Evolutionary conservation across 495 filamentous ascomycete species (phyloP).

Genomic region (Penicillium taxi): DNA sequence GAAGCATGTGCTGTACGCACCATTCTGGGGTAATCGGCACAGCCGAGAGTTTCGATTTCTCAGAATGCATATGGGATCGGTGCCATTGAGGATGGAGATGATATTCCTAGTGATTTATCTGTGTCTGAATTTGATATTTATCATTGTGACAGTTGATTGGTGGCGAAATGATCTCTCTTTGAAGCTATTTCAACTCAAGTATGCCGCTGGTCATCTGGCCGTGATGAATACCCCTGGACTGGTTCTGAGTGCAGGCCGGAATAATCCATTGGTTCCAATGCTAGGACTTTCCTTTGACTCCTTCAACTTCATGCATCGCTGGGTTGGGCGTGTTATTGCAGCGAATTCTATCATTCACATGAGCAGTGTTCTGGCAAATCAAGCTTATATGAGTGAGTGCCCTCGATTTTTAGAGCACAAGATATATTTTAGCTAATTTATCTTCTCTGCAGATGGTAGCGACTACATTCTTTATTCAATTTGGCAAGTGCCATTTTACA

Average conservation of each 20-base stretch:
- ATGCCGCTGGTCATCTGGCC: constrained; percentile 33
- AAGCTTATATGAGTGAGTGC: constrained; percentile 22
- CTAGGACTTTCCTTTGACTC: constrained; percentile 35
- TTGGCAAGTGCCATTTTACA: constrained; percentile 28
- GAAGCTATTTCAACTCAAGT: constrained; percentile 34
- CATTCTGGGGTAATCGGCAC: constrained; percentile 30
- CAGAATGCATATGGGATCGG: constrained; percentile 33
- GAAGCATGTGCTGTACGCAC: constrained; percentile 38
- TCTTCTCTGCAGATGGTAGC: constrained; percentile 14
- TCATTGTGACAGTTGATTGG: constrained; percentile 35
- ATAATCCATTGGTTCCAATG: constrained; percentile 33
- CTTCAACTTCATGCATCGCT: constrained; percentile 42
- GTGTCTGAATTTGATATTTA: constrained; percentile 29
- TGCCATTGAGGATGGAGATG: constrained; percentile 32
- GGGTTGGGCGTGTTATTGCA: constrained; percentile 34
- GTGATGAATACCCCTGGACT: constrained; percentile 37
- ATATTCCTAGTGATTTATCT: constrained; percentile 27
- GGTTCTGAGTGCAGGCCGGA: constrained; percentile 36
- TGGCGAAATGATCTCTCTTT: constrained; percentile 24
- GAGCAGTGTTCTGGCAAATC: constrained; percentile 24
- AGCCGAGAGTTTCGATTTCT: constrained; percentile 32
- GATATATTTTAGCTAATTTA: not conserved
- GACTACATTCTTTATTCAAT: constrained; percentile 21
- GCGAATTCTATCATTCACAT: constrained; percentile 31
- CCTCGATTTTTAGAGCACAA: not conserved